Evolutionary conservation across 805 yeast species (phyloP).

Genomic region (Sugiyamaella lignohabitans): DNA sequence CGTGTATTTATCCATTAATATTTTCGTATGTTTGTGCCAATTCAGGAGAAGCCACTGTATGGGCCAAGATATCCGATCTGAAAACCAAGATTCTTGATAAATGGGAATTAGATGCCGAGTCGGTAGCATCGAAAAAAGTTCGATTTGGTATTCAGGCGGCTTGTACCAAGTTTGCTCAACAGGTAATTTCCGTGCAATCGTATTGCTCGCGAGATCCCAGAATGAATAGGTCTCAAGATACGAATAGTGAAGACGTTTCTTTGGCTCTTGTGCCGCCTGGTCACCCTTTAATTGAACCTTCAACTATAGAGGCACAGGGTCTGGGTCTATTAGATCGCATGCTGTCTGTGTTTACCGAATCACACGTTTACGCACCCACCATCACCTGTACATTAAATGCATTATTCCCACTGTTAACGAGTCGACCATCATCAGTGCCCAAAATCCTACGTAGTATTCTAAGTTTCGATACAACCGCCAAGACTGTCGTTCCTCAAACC

Average conservation of each 20-base stretch:
- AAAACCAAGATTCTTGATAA: constrained; percentile 53
- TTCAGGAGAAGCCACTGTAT: constrained; percentile 36
- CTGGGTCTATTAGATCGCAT: constrained; percentile 60
- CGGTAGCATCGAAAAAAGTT: constrained; percentile 16
- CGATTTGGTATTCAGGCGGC: constrained; percentile 55
- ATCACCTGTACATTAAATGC: constrained; percentile 66
- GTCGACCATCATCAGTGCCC: constrained; percentile 51
- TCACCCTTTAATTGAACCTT: constrained; percentile 53
- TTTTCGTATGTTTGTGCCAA: constrained; percentile 37
- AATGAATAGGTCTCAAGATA: constrained; percentile 9
- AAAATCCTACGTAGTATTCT: constrained; percentile 55
- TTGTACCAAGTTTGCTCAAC: constrained; percentile 64
- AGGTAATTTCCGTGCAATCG: constrained; percentile 49
- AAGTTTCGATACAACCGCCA: constrained; percentile 42
- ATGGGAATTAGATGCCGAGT: constrained; percentile 36
- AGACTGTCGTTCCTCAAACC: constrained; percentile 23
- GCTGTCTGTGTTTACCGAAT: constrained; percentile 49
- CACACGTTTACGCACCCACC: constrained; percentile 47
- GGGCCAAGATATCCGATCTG: constrained; percentile 52
- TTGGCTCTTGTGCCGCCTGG: constrained; percentile 44
- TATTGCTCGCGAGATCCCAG: constrained; percentile 34
- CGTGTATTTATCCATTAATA: constrained; percentile 42
- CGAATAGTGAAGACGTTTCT: constrained; percentile 38
- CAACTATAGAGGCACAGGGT: constrained; percentile 63
- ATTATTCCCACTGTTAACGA: constrained; percentile 53